Evolutionary conservation across 805 yeast species (phyloP), one percentile per base, ranked within the genome.

Genomic region (Candida vartiovaarae): DNA sequence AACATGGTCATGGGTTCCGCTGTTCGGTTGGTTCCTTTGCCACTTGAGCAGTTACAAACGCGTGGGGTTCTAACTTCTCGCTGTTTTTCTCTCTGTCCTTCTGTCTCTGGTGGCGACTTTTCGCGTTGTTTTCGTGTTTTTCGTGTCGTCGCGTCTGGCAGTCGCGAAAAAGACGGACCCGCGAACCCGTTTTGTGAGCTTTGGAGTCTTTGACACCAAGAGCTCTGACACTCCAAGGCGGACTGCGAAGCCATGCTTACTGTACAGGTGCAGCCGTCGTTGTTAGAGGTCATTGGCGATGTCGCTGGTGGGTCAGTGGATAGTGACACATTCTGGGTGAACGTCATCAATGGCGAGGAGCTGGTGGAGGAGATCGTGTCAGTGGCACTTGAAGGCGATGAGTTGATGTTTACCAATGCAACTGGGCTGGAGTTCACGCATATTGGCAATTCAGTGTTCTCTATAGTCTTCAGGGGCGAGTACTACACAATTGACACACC

Each of bases 311-410:
- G 64, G 0, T 45, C 27, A 2, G 40, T 49, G 0, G 39, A 32
- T 0, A 44, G 54, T 28, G 76, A 66, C 15, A 40, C 47, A 11
- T 72, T 76, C 52, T 78, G 78, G 73, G 55, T 76, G 15, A 69
- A 66, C 41, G 27, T 55, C 31, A 39, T 48, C n/a, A 44, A 50
- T 42, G 60, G 57, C 3, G 38, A 47, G n/a, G 38, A 47, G 15
- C 50, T 63, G 3, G 39, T 49, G 26, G 70, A 67, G 39, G 61
- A 57, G 36, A 48, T 41, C n/a, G 51, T 68, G 2, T 50, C 49
- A 8, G 63, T 62, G 3, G 44, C 44, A 15, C 49, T 51, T 10
- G 38, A 52, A 6, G 56, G 42, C 5, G 50, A 40, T 3, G 40
- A 39, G 31, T 28, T 49, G 25, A 9, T 4, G 39, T 56, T 46